Evolutionary conservation across 2,329 filamentous ascomycete genomes (phyloP).

Genomic region (Podosphaera aphanis): DNA sequence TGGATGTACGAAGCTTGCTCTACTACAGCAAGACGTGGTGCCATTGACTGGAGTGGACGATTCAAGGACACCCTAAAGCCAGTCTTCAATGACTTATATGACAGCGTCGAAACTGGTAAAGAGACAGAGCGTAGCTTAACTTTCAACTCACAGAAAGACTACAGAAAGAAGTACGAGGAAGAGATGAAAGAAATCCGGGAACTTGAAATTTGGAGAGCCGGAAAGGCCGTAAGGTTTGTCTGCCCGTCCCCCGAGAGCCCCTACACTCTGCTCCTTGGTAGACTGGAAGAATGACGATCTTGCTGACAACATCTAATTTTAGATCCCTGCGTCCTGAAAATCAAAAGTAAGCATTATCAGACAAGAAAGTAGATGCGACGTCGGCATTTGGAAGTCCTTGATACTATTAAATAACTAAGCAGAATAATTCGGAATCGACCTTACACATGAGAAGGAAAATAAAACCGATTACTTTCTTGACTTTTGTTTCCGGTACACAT

Average conservation of each 20-base stretch:
- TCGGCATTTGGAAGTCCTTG: no score
- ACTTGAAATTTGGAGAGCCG: constrained; percentile 96
- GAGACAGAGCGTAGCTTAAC: constrained; percentile 94
- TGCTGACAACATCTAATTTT: constrained; percentile 6
- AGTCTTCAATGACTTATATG: constrained; percentile 93
- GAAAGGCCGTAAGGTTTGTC: constrained; percentile 74
- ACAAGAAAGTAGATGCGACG: no score
- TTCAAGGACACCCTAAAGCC: constrained; percentile 99
- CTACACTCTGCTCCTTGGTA: background rate
- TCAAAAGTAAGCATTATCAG: constrained; percentile 45
- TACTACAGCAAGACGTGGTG: constrained; percentile 90
- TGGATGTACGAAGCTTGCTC: constrained; percentile 99
- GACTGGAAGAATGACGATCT: background rate
- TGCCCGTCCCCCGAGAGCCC: no score
- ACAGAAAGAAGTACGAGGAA: constrained; percentile 89
- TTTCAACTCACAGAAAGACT: constrained; percentile 89
- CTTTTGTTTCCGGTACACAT: no score
- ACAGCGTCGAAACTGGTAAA: constrained; percentile 68
- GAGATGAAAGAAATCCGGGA: constrained; percentile 98
- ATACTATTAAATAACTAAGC: no score
- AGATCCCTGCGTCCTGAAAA: constrained; percentile 68
- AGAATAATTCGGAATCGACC: no score
- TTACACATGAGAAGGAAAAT: no score
- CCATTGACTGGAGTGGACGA: constrained; percentile 90
- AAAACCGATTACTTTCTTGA: no score